Base-by-base conservation (phyloP, 176 grass and related monocot genomes). In the Triticum monococcum region DNA sequence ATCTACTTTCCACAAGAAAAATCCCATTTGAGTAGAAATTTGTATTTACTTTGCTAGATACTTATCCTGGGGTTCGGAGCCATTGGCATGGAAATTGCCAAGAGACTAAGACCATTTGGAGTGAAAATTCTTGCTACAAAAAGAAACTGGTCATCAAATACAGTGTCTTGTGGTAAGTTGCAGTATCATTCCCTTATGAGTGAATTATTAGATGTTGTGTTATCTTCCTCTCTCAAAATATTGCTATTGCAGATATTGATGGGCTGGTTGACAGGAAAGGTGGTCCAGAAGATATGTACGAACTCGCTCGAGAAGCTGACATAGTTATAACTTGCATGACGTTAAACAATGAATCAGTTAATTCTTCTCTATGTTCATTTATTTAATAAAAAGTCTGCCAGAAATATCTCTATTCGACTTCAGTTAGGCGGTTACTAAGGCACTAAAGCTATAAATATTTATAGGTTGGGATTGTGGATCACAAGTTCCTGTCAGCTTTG, bases 11-110 rank as follows among this genome's bases (percentile, higher is more conserved):
- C 2, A n/a, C 52, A 62, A 40, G 37, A 57, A 63, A 32, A 46
- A 33, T 80, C 25, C 16, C 75, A 88, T 74, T 86, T 76, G 33
- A 77, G 8, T 61, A 23, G 12, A 54, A 76, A 62, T 65, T 24
- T 85, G 45, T 87, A 82, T 38, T 60, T 72, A 41, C 81, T 65
- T 11, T 92, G 88, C 14, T 87, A 98, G 96, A 83, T 98, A 62
- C 87, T 92, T 77, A 94, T 98, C 64, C 87, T 98, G 40, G 96
- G 96, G 46, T 98, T 98, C 64, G 96, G 96, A 65, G 88, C 93
- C 84, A 98, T 98, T 80, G 96, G 96, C 5, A 48, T 91, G 32
- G 93, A 95, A 75, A 8, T 98, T 84, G 91, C 96, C 62, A 94
- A 89, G 89, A 89, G 96, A 86, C 68, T 98, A 72, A 92, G 79